phyloP scores from a whole-genome alignment of 257 asterid species.

The Galeopsis tetrahit region DNA sequence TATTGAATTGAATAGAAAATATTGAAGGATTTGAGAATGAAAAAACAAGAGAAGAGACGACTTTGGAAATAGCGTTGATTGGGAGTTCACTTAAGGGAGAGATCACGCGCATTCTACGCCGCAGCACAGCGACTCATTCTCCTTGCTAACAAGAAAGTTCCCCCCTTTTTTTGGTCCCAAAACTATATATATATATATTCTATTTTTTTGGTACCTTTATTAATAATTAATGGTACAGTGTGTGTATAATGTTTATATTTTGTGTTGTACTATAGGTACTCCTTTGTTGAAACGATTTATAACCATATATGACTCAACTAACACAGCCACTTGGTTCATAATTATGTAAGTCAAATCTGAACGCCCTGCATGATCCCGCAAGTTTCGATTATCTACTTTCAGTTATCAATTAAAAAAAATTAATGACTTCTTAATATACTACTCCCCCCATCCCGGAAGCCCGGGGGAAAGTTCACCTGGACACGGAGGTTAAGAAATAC shows the following conservation, averaged over 20 bases:
- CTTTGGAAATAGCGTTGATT: not conserved
- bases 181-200: not conserved
- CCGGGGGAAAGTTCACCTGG: too few species aligned
- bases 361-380: not conserved
- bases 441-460: too few species aligned
- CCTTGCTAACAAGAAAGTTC: not conserved
- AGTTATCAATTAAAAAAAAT: too few species aligned
- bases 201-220: too few species aligned
- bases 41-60: not conserved
- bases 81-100: not conserved
- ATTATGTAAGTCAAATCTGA: not conserved
- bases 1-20: not conserved
- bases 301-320: constrained; percentile 3
- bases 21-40: not conserved
- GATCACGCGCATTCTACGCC: constrained; percentile 32
- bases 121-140: constrained; percentile 21
- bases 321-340: not conserved
- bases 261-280: not conserved
- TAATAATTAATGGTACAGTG: not conserved
- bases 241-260: not conserved
- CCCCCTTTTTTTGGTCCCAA: not conserved
- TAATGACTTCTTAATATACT: too few species aligned
- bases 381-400: not conserved
- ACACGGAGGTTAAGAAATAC: too few species aligned
- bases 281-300: not conserved